Base-by-base conservation (phyloP, 75 land plant genomes). In the Pinus albicaulis region DNA sequence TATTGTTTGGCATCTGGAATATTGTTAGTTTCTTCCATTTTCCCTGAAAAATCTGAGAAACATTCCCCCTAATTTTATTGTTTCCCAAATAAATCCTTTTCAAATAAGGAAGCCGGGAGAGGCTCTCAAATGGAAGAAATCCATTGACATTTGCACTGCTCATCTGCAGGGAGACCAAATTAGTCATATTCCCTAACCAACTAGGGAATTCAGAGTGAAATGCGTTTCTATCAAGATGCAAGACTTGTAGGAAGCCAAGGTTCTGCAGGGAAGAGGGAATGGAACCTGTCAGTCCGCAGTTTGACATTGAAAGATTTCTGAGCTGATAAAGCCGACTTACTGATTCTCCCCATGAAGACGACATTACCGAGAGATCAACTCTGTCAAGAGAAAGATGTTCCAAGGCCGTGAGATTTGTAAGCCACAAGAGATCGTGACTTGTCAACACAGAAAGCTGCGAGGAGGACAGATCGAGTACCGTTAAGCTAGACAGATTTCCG, bases 401-500 rank as follows among this genome's bases (percentile, higher is more conserved):
- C 34, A 26, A 63, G 17, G 38, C 26, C 16, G 36, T 26, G 19
- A 63, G 34, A 63, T 63, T 63, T 34, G 11, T 1, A 3, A 63
- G 5, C 31, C 15, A 48, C 2, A 2, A 48, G 53, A 26, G 28
- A 23, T 14, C 15, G 34, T 26, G 5, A 63, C 4, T 3, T 22
- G 65, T 5, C 4, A 63, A 5, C 14, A 15, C 4, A 63, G 28
- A 13, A 64, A 2, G 0, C 19, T 8, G 1, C 53, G 17, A 19
- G 1, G 7, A 64, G 1, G 65, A 25, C 3, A 25, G 28, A 8
- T 3, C 28, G 17, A 15, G 17, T 63, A 12, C 16, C 4, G 6
- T 72, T 36, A 85, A 38, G 16, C 26, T 77, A 10, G 80, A 73
- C 17, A 89, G 79, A 34, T 84, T 80, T 25, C 31, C 86, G 7